These are phyloP conservation scores for Aurifilum marmelostoma DNA, from an alignment of 2,329 filamentous ascomycete species.

Conservation along the genomic window DNA sequence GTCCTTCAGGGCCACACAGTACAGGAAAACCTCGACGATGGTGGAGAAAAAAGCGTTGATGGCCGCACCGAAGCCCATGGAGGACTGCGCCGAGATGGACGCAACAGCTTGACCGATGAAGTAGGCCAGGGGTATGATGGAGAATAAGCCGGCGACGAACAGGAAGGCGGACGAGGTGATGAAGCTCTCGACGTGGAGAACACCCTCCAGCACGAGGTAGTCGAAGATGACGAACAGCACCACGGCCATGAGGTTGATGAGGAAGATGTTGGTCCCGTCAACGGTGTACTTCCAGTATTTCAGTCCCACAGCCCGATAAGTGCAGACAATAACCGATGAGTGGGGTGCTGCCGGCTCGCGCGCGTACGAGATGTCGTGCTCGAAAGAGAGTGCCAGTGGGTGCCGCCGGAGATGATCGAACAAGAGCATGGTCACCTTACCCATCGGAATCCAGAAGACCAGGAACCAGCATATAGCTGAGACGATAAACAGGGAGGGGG, in stretches of 20 bases:
- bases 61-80: constrained; percentile 95
- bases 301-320: constrained; percentile 89
- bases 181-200: constrained; percentile 70
- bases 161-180: constrained; percentile 84
- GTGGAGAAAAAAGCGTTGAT: constrained; percentile 99
- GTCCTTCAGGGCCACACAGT: constrained; percentile 90
- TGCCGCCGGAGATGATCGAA: constrained; percentile 92
- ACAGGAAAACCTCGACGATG: constrained; percentile 95
- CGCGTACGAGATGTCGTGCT: constrained; percentile 78
- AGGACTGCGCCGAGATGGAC: constrained; percentile 97
- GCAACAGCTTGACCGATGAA: constrained; percentile 98
- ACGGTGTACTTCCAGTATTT: constrained; percentile 99
- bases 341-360: constrained; percentile 72
- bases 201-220: constrained; percentile 75
- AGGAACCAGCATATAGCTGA: constrained; percentile 92
- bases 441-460: constrained; percentile 99
- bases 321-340: constrained; percentile 90
- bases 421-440: constrained; percentile 86
- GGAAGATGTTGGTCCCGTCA: constrained; percentile 97
- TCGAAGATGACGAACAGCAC: constrained; percentile 96
- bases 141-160: constrained; percentile 81
- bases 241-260: constrained; percentile 93
- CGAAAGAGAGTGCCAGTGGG: constrained; percentile 89
- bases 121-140: constrained; percentile 95
- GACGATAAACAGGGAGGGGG: constrained; percentile 81